Percentiles rank a stretch among this genome's conserved stretches.
phyloP scores from a whole-genome alignment of 371 early-diverging fungal species.

The Encephalitozoon romaleae region DNA sequence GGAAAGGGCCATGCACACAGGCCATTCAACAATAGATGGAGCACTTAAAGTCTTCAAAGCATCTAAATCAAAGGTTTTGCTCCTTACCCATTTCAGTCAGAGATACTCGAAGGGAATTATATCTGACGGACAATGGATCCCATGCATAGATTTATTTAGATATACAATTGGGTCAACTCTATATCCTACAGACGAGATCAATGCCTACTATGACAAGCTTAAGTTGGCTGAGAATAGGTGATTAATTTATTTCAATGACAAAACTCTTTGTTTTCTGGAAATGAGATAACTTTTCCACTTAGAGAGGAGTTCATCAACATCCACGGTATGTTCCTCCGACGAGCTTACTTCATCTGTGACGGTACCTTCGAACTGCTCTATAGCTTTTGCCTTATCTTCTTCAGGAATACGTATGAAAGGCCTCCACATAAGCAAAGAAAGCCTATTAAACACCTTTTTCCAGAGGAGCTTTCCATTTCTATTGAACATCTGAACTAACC shows the following conservation, averaged over 20 bases:
- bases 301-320: slow-evolving; percentile 11
- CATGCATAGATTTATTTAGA: slow-evolving; percentile 17
- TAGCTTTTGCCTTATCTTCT: slow-evolving; percentile 23
- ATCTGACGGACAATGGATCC: not conserved
- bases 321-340: not conserved
- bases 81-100: slow-evolving; percentile 94
- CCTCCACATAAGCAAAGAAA: slow-evolving; percentile 44
- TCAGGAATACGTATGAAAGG: not conserved
- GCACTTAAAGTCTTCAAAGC: slow-evolving; percentile 69
- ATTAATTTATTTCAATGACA: not conserved
- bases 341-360: not conserved
- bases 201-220: not conserved
- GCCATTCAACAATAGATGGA: slow-evolving; percentile 77
- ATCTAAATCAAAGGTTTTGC: slow-evolving; percentile 69
- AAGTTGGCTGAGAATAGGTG: not conserved
- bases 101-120: slow-evolving; percentile 59
- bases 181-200: not conserved
- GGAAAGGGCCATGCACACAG: slow-evolving; percentile 72
- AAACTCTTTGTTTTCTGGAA: not conserved
- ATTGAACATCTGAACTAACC: slow-evolving; percentile 49
- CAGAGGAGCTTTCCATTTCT: slow-evolving; percentile 43
- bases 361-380: not conserved
- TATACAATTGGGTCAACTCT: not conserved
- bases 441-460: slow-evolving; percentile 34
- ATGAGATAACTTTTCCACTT: slow-evolving; percentile 42